phyloP scores from a whole-genome alignment of 768 basidiomycete species.

The Candolleomyces eurysporus region DNA sequence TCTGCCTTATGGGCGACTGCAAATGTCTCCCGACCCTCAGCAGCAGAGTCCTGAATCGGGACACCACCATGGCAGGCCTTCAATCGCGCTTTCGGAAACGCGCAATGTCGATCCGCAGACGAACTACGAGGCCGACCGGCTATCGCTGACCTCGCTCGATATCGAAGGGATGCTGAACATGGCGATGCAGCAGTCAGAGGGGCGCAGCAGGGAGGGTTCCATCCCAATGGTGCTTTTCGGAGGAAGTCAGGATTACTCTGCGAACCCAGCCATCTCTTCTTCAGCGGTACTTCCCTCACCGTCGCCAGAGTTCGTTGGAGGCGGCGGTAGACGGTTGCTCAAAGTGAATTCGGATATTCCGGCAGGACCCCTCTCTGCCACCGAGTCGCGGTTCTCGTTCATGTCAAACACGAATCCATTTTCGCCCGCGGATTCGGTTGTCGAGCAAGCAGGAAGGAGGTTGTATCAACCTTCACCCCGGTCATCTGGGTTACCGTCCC shows the following conservation, averaged over 20 bases:
- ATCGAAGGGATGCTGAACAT: conserved; percentile 56
- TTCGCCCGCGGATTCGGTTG: background rate
- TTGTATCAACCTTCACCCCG: background rate
- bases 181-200: conserved; percentile 22
- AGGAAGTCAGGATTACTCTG: background rate
- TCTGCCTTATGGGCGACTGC: too few species aligned
- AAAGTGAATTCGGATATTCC: conserved; percentile 12
- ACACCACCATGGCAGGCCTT: conserved; percentile 3
- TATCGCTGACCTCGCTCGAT: conserved; percentile 41
- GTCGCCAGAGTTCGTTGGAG: background rate
- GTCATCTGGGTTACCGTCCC: background rate
- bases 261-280: background rate
- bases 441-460: background rate
- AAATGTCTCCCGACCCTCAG: background rate
- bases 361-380: background rate
- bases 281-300: background rate
- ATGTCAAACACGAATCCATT: background rate
- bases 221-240: background rate
- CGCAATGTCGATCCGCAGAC: conserved; percentile 6
- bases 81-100: conserved; percentile 5
- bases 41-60: background rate
- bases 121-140: conserved; percentile 17
- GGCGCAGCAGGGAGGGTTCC: conserved; percentile 3
- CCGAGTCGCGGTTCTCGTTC: background rate
- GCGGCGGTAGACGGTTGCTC: background rate